Base-by-base conservation (phyloP, 768 basidiomycete species). In the Strobilomyces confusus region DNA sequence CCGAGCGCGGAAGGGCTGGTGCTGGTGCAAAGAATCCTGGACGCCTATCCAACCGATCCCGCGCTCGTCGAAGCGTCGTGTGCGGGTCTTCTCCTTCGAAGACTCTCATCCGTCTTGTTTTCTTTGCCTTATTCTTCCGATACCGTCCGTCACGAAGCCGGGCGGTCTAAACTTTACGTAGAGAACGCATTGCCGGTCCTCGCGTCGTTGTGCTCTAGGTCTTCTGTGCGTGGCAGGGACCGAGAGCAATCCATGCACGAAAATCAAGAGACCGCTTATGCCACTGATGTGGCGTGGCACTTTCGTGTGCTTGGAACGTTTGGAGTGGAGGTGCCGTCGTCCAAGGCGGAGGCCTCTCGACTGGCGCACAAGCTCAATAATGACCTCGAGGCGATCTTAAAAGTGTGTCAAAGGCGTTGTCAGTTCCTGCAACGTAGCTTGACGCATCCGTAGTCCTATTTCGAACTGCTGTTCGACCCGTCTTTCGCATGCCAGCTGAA, bases 291-390 rank as follows among this genome's bases (percentile, higher is more conserved):
- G 9, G 51, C 59, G 6, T n/a, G n/a, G n/a, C 64, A 63, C 0
- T 73, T 78, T 43, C 59, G 58, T 5, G 66, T 53, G 26, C 59
- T 77, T 19, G 64, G 64, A 1, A 66, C 53, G 26, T 58, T 77
- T 19, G 64, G 64, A 1, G 25, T 54, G 2, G 43, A 38, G 12
- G 59, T 69, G 2, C 76, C 77, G 6, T 33, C 32, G 9, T 62
- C 54, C 9, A 34, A 40, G 1, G 53, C 38, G 11, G 71, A 69
- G 13, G 65, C 64, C 0, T 29, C 41, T 2, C 23, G 41, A 5
- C 45, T 61, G 13, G 55, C 61, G 0, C 9, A 14, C 3, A 34
- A 61, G 2, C 55, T 77, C 32, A 41, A 66, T 8, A 29, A 34
- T 0, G 40, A 64, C 1, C 71, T 73, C 47, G 65, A 65, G 50